Percentiles rank a stretch among this genome's conserved stretches.
phyloP scores from a whole-genome alignment of 148 eudicot genomes.

The Pouteria glomerata region DNA sequence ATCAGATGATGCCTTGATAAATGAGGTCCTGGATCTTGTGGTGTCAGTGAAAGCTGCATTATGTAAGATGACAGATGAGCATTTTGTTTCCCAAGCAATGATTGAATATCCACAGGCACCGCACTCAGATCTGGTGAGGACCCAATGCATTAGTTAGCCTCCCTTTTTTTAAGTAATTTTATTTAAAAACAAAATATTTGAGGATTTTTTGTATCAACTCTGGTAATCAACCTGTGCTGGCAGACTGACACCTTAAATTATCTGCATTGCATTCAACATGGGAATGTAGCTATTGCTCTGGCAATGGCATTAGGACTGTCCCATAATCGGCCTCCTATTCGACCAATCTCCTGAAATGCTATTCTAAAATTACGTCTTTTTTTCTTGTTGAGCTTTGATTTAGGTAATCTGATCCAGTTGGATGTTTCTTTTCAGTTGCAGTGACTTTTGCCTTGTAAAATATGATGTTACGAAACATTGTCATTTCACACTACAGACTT shows the following conservation, averaged over 20 bases:
- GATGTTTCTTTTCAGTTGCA: not conserved
- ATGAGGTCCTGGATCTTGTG: slow-evolving; percentile 51
- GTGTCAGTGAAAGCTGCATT: slow-evolving; percentile 43
- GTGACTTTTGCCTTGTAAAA: not conserved
- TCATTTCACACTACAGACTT: not conserved
- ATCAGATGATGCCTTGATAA: slow-evolving; percentile 21
- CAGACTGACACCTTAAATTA: too few relatives aligned
- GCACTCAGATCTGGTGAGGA: slow-evolving; percentile 72
- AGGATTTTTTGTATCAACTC: not conserved
- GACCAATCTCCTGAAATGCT: not conserved
- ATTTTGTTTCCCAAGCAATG: slow-evolving; percentile 67
- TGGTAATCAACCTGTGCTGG: not conserved
- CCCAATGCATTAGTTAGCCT: too few relatives aligned
- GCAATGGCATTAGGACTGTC: not conserved
- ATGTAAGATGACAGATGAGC: slow-evolving; percentile 54
- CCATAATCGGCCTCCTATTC: not conserved
- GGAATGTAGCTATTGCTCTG: too few relatives aligned
- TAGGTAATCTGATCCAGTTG: not conserved
- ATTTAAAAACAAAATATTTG: not conserved
- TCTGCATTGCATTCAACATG: not conserved
- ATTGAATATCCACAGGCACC: slow-evolving; percentile 66
- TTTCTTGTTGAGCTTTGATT: not conserved
- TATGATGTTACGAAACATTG: not conserved
- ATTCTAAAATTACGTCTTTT: not conserved
- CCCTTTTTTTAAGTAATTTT: not conserved